phyloP scores from a whole-genome alignment of 371 early-diverging fungal species.

The Dinochytrium kinnereticum region DNA sequence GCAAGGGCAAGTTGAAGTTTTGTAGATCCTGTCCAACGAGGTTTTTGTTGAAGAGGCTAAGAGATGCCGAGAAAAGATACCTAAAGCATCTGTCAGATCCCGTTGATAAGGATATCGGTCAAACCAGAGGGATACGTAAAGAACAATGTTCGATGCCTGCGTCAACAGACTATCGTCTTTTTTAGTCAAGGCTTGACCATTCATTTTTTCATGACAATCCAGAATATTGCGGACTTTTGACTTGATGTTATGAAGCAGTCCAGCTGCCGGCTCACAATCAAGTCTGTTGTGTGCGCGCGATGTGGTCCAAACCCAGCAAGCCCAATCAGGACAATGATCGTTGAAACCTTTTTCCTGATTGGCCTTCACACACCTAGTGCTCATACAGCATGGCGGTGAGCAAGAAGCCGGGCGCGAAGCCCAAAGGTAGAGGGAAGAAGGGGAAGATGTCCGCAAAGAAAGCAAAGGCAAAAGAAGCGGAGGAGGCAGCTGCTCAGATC shows the following conservation, averaged over 20 bases:
- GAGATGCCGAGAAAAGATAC: constrained; percentile 22
- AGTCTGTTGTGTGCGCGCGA: too few species aligned
- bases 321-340: neutral
- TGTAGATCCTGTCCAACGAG: constrained; percentile 23
- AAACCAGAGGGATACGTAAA: constrained; percentile 6
- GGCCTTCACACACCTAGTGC: too few species aligned
- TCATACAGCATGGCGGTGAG: too few species aligned
- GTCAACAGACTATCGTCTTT: neutral
- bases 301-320: neutral
- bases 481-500: constrained; percentile 23
- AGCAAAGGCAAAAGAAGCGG: constrained; percentile 23
- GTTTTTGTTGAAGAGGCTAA: constrained; percentile 29
- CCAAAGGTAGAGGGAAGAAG: too few species aligned
- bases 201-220: neutral
- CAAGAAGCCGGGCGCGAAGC: too few species aligned
- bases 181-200: neutral
- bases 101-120: neutral
- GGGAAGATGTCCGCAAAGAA: constrained; percentile 22
- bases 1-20: constrained; percentile 29
- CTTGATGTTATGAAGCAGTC: too few species aligned
- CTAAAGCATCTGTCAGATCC: constrained; percentile 1
- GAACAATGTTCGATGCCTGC: constrained; percentile 1
- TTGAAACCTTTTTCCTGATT: too few species aligned
- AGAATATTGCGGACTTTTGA: too few species aligned
- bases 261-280: too few species aligned